Conservation (phyloP, 1,284 basidiomycete genomes). For the Entoloma clypeatum region DNA sequence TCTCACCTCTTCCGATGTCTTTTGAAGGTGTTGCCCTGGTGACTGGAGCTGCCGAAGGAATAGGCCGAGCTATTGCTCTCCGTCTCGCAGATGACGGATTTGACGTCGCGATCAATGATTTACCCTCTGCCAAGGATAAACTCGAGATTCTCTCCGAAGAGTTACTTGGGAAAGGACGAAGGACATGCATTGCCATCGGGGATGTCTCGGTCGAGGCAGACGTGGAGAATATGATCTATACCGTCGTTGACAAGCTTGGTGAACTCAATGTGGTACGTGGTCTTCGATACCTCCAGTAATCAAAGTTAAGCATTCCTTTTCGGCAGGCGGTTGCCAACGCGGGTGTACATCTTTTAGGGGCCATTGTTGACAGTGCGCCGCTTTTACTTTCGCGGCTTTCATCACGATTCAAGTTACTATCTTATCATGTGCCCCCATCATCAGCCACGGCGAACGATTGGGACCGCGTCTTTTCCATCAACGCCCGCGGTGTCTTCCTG, state of each 20-base stretch:
- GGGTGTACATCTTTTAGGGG: constrained; percentile 14
- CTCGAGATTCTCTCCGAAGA: constrained; percentile 9
- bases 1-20: too few species aligned
- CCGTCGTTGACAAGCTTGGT: constrained; percentile 22
- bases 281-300: not conserved
- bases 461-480: constrained; percentile 21
- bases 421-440: not conserved
- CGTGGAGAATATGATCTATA: constrained; percentile 14
- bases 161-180: constrained; percentile 13
- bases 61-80: constrained; percentile 14
- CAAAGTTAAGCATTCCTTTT: not conserved
- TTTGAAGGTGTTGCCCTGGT: constrained; percentile 15
- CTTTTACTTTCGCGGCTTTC: not conserved
- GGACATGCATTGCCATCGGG: constrained; percentile 6
- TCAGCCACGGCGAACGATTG: constrained; percentile 20
- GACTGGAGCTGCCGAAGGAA: constrained; percentile 14
- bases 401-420: not conserved
- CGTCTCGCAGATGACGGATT: constrained; percentile 15
- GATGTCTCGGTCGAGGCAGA: constrained; percentile 13
- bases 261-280: constrained; percentile 21
- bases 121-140: constrained; percentile 7
- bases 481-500: constrained; percentile 24
- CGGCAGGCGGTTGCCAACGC: constrained; percentile 26
- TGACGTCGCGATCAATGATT: constrained; percentile 16
- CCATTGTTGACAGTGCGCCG: constrained; percentile 20